Evolutionary conservation across 129 eudicot species (phyloP).

Genomic region (Heracleum sosnowskyi): DNA sequence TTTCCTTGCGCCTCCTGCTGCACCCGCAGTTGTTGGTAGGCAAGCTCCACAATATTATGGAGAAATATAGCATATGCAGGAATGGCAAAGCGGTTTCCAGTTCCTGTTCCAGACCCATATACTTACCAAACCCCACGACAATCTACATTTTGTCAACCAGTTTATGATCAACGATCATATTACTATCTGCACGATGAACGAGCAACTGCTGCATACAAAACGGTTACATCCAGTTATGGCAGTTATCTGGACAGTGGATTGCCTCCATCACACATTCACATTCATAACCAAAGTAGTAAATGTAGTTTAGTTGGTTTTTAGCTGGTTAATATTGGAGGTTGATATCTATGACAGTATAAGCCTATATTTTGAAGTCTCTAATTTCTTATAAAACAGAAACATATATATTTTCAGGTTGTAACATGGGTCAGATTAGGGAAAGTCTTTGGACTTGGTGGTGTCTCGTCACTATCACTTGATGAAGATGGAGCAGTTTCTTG

Average conservation of each 20-base stretch:
- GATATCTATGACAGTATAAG: neutral
- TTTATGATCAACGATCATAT: conserved; percentile 23
- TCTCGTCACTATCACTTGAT: too few species aligned
- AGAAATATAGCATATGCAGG: neutral
- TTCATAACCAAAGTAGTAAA: neutral
- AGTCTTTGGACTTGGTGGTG: too few species aligned
- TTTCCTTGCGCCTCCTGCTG: conserved; percentile 15
- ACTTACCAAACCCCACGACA: conserved; percentile 23
- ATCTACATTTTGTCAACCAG: conserved; percentile 20
- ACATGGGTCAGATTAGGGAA: too few species aligned
- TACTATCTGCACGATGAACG: conserved; percentile 33
- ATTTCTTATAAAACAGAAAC: too few species aligned
- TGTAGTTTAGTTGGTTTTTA: neutral
- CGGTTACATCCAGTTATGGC: conserved; percentile 15
- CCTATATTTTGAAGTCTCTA: neutral
- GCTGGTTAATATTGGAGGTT: too few species aligned
- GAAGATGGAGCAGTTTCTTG: too few species aligned
- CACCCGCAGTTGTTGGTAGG: conserved; percentile 20
- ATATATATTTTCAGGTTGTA: too few species aligned
- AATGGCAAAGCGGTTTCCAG: too few species aligned
- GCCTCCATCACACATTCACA: conserved; percentile 19
- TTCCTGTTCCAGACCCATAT: conserved; percentile 11
- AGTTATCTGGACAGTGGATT: conserved; percentile 16
- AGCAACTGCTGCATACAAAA: conserved; percentile 1
- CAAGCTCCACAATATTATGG: conserved; percentile 23